A percentile compares a stretch with the other conserved stretches of the same genome.
These are phyloP conservation scores for Pseudocercospora fijiensis DNA, from an alignment of 2,329 filamentous ascomycete genomes.

Conservation along the genomic window DNA sequence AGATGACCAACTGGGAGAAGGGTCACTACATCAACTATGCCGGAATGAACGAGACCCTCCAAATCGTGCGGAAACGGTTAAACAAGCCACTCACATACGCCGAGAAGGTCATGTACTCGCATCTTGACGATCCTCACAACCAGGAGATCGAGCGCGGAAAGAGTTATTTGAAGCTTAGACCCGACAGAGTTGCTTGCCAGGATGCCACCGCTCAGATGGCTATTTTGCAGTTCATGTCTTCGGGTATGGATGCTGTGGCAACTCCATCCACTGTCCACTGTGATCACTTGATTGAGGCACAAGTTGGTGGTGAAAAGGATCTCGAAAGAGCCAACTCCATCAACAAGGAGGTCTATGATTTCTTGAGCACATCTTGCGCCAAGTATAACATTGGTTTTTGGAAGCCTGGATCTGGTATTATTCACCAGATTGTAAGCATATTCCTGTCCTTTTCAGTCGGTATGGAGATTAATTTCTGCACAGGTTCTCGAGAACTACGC, in stretches of 20 bases:
- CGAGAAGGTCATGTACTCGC: constrained; percentile 99
- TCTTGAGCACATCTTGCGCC: constrained; percentile 86
- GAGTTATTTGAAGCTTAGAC: constrained; percentile 94
- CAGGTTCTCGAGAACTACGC: constrained; percentile 85
- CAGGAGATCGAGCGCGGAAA: constrained; percentile 95
- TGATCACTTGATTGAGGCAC: constrained; percentile 98
- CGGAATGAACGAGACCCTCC: constrained; percentile 98
- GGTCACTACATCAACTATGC: constrained; percentile 97
- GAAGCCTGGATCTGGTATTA: constrained; percentile 97
- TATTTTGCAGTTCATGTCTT: constrained; percentile 99
- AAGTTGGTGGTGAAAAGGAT: constrained; percentile 91
- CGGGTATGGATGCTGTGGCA: constrained; percentile 90
- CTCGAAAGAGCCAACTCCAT: constrained; percentile 83
- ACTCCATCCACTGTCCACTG: constrained; percentile 97
- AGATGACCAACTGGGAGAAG: constrained; percentile 96
- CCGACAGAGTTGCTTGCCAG: constrained; percentile 97
- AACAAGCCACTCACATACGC: constrained; percentile 92
- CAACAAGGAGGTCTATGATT: constrained; percentile 96
- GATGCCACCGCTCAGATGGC: constrained; percentile 99
- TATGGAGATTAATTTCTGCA: neutral
- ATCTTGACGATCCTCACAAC: constrained; percentile 92
- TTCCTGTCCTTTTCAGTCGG: neutral
- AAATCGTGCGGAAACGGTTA: constrained; percentile 82
- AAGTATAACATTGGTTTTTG: constrained; percentile 99
- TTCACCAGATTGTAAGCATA: constrained; percentile 80